A percentile compares a stretch with the other conserved stretches of the same genome.
These are phyloP conservation scores for Scutellaria baicalensis DNA, from an alignment of 257 asterid genomes.

Conservation along the genomic window DNA sequence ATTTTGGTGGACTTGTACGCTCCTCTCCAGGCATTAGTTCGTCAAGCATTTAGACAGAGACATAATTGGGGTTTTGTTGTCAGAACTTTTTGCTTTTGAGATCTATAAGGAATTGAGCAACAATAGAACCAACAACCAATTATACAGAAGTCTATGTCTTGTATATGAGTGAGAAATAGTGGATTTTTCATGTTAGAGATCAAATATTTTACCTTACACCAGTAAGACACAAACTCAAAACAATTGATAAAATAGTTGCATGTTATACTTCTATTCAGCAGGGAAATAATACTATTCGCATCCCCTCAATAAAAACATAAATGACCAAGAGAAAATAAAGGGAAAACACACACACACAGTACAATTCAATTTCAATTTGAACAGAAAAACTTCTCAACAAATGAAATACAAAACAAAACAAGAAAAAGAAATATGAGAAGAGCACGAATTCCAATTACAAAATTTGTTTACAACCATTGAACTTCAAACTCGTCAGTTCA, in stretches of 20 bases:
- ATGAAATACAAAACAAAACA: too few relatives aligned
- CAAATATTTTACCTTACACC: background rate
- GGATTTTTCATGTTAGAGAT: too few relatives aligned
- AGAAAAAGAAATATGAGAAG: too few relatives aligned
- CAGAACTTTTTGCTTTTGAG: too few relatives aligned
- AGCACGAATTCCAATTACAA: background rate
- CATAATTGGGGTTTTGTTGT: too few relatives aligned
- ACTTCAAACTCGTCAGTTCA: constrained; percentile 2
- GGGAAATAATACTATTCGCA: background rate
- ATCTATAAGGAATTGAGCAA: too few relatives aligned
- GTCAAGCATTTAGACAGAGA: background rate
- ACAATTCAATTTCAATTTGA: too few relatives aligned
- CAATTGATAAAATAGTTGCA: background rate
- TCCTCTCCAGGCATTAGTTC: background rate
- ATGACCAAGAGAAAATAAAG: background rate
- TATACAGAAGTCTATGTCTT: too few relatives aligned
- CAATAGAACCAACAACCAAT: too few relatives aligned
- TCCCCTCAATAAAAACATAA: background rate
- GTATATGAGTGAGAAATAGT: too few relatives aligned
- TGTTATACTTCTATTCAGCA: background rate
- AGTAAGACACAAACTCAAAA: background rate
- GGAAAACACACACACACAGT: background rate
- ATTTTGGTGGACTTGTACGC: background rate
- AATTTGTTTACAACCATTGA: background rate
- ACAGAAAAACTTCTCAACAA: too few relatives aligned